phyloP scores from a whole-genome alignment of 345 rosid genomes.

The Litchi chinensis region DNA sequence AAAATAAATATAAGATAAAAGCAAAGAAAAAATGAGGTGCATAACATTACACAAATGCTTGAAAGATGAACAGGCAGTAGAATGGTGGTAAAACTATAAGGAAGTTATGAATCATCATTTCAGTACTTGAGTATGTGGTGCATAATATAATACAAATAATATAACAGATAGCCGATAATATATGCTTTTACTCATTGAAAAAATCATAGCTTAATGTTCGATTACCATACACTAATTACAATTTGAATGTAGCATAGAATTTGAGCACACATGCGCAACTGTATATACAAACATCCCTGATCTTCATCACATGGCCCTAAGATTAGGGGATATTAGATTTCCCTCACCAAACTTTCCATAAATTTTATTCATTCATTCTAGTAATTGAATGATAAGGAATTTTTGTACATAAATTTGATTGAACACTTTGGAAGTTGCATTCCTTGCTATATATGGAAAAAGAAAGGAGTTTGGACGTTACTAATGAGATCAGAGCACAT shows the following conservation, averaged over 20 bases:
- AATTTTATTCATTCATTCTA: neutral
- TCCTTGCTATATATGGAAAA: too few species aligned
- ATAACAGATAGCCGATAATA: neutral
- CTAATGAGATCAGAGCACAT: neutral
- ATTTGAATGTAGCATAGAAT: neutral
- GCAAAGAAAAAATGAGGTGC: neutral
- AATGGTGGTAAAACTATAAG: too few species aligned
- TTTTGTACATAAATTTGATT: neutral
- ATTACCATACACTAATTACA: neutral
- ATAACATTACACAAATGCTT: neutral
- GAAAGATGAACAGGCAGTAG: neutral
- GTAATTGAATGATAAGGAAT: neutral
- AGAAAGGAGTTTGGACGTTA: neutral
- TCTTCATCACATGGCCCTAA: neutral
- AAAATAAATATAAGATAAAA: neutral
- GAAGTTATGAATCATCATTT: neutral
- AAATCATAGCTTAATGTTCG: neutral
- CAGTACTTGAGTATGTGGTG: neutral
- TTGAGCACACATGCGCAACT: neutral
- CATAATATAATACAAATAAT: neutral
- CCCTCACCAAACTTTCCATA: neutral
- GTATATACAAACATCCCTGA: neutral
- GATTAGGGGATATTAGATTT: neutral
- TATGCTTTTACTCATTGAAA: neutral
- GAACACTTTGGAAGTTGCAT: neutral